A percentile compares a stretch with the other conserved stretches of the same genome.
phyloP scores from a whole-genome alignment of 805 yeast genomes.

The Yarrowia bubula region DNA sequence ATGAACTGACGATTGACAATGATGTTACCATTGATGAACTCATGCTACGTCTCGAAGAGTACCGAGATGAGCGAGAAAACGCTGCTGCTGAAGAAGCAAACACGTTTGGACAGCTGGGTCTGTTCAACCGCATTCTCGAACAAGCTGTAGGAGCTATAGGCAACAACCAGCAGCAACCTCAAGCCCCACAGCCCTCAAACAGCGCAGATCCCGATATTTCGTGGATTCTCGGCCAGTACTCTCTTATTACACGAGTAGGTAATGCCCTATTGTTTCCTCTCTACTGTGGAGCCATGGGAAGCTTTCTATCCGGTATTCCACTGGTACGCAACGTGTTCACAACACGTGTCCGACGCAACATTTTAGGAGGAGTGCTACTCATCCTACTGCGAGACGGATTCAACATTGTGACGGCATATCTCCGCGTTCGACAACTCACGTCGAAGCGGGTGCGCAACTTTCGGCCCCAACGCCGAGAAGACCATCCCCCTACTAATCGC shows the following conservation, averaged over 20 bases:
- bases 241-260: conserved; percentile 1
- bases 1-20: conserved; percentile 5
- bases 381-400: conserved; percentile 33
- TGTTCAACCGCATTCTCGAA: conserved; percentile 6
- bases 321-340: conserved; percentile 7
- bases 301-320: conserved; percentile 12
- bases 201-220: conserved; percentile 16
- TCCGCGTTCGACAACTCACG: conserved; percentile 22
- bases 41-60: conserved; percentile 4
- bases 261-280: conserved; percentile 21
- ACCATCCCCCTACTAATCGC: conserved; percentile 17
- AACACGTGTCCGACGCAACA: conserved; percentile 29
- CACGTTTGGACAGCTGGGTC: conserved; percentile 1
- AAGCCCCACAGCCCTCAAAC: not conserved
- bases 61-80: not conserved
- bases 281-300: conserved; percentile 12
- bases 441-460: conserved; percentile 25
- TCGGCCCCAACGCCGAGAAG: conserved; percentile 25
- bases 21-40: conserved; percentile 12
- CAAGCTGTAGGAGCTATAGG: conserved; percentile 21
- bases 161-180: conserved; percentile 8
- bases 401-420: conserved; percentile 33
- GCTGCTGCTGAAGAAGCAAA: conserved; percentile 10
- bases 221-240: conserved; percentile 21
- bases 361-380: conserved; percentile 33